Conservation (phyloP, 2,329 filamentous ascomycete genomes). For the Arthrobotrys iridis region DNA sequence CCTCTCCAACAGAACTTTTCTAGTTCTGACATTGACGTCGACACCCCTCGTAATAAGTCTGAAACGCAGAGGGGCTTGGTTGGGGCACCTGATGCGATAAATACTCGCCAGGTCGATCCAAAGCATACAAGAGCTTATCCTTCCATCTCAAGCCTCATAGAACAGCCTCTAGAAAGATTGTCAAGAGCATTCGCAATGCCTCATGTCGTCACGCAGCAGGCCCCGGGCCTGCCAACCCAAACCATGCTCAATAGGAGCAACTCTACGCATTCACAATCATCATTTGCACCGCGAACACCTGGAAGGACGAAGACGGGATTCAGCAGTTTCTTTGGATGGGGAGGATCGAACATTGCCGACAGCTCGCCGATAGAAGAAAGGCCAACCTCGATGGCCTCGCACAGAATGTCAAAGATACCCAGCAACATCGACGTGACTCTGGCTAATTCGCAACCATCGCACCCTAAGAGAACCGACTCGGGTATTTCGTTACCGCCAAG, state of each 20-base stretch:
- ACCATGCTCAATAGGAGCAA: conserved; percentile 46
- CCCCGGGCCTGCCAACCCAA: conserved; percentile 28
- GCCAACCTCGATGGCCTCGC: conserved; percentile 29
- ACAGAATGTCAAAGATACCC: conserved; percentile 49
- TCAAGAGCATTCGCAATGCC: conserved; percentile 50
- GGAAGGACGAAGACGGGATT: conserved; percentile 40
- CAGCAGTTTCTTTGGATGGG: conserved; percentile 49
- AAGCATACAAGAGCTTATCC: conserved; percentile 38
- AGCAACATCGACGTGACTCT: conserved; percentile 47
- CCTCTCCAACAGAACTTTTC: conserved; percentile 43
- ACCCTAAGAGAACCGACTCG: conserved; percentile 56
- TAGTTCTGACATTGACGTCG: conserved; percentile 41
- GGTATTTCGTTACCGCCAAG: conserved; percentile 57
- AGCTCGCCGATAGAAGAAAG: conserved; percentile 35
- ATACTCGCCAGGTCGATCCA: conserved; percentile 10
- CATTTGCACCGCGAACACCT: conserved; percentile 37
- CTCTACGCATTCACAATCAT: conserved; percentile 44
- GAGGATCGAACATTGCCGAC: conserved; percentile 26
- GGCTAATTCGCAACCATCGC: conserved; percentile 46
- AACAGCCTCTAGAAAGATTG: conserved; percentile 38
- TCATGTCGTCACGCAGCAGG: conserved; percentile 44
- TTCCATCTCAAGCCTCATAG: conserved; percentile 50
- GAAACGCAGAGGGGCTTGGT: conserved; percentile 40
- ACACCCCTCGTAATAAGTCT: conserved; percentile 25
- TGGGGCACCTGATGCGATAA: conserved; percentile 42